Percentiles rank a stretch among this genome's conserved stretches.
Evolutionary conservation across 139 green algal species (phyloP).

Genomic region (Zygnema cylindricum): DNA sequence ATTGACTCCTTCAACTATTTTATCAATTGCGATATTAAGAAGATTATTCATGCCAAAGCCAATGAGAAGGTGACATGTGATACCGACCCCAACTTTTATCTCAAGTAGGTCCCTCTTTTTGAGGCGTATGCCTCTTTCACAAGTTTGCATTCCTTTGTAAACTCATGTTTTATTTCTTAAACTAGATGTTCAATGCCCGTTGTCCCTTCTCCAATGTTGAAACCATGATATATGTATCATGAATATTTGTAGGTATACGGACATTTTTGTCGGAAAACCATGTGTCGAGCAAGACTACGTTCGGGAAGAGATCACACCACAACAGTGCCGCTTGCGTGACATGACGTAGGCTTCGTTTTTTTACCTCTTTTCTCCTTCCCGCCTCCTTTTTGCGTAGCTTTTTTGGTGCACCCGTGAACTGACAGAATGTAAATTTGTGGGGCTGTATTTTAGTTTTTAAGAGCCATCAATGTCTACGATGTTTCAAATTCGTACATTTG

Average conservation of each 20-base stretch:
- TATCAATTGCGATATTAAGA: conserved; percentile 94
- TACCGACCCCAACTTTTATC: conserved; percentile 96
- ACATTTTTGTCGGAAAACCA: conserved; percentile 94
- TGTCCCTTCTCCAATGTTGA: too few relatives aligned
- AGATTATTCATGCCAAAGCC: conserved; percentile 93
- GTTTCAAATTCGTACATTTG: too few relatives aligned
- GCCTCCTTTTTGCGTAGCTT: too few relatives aligned
- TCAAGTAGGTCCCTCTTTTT: conserved; percentile 76
- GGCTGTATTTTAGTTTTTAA: too few relatives aligned
- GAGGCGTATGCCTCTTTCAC: too few relatives aligned
- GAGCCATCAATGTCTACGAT: too few relatives aligned
- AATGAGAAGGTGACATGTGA: conserved; percentile 95
- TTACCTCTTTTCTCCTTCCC: background rate
- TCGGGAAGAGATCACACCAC: conserved; percentile 87
- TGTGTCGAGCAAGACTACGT: conserved; percentile 90
- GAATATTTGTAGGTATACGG: conserved; percentile 68
- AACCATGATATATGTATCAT: too few relatives aligned
- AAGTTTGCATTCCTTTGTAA: too few relatives aligned
- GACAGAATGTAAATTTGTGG: too few relatives aligned
- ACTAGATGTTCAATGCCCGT: too few relatives aligned
- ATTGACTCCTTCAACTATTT: conserved; percentile 99
- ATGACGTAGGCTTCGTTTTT: conserved; percentile 59
- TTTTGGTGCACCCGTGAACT: too few relatives aligned
- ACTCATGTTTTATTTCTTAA: too few relatives aligned
- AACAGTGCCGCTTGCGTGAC: conserved; percentile 90